phyloP scores from a whole-genome alignment of 2,329 filamentous ascomycete genomes.

The Acrocalymma vagum region DNA sequence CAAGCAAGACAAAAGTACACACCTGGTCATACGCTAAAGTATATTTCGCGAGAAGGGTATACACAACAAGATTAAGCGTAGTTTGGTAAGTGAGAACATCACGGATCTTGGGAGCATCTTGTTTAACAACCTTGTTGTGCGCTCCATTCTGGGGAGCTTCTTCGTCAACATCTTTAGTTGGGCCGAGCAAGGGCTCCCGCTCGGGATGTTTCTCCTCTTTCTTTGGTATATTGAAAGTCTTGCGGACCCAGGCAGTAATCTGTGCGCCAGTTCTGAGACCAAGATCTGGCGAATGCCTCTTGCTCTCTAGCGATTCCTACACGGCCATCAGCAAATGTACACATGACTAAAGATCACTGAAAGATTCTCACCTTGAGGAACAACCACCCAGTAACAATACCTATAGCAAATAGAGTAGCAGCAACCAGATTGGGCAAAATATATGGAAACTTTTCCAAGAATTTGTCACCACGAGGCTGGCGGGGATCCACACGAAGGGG shows the following conservation, averaged over 20 bases:
- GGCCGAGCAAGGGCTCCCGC: constrained; percentile 39
- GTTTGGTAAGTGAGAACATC: constrained; percentile 81
- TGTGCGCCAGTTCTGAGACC: constrained; percentile 77
- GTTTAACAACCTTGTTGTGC: constrained; percentile 12
- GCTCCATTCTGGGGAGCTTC: constrained; percentile 17
- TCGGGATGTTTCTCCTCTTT: constrained; percentile 24
- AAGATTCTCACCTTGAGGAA: constrained; percentile 74
- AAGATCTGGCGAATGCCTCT: constrained; percentile 74
- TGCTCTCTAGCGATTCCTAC: constrained; percentile 81
- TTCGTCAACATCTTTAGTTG: constrained; percentile 25
- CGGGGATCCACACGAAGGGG: constrained; percentile 78
- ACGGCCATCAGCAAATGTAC: not conserved
- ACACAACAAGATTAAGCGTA: constrained; percentile 76
- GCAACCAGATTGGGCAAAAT: constrained; percentile 83
- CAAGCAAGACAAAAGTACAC: constrained; percentile 1
- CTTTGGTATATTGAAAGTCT: constrained; percentile 20
- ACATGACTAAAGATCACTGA: not conserved
- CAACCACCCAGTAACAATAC: constrained; percentile 75
- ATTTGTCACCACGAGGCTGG: constrained; percentile 68
- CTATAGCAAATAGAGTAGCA: constrained; percentile 78
- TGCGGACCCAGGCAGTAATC: constrained; percentile 54
- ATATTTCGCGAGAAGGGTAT: constrained; percentile 83
- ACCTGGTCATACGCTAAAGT: constrained; percentile 83
- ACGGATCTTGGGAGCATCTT: constrained; percentile 50
- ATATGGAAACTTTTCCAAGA: constrained; percentile 83